Evolutionary conservation across 148 eudicot species (phyloP).

Genomic region (Fagopyrum tataricum): DNA sequence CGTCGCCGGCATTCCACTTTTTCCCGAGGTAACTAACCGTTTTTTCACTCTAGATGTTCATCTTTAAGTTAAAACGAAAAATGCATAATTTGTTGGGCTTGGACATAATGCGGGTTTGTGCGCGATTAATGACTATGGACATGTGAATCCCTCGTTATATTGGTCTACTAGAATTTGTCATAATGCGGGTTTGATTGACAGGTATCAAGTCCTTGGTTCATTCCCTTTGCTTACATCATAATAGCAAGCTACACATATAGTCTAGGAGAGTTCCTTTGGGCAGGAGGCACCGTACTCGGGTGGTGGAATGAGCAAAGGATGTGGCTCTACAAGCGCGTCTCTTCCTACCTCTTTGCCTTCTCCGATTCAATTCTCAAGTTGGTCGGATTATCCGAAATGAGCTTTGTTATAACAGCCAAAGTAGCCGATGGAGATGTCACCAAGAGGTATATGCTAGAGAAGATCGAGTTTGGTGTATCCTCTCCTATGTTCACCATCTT

Average conservation of each 20-base stretch:
- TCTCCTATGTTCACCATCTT: slow-evolving; percentile 58
- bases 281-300: slow-evolving; percentile 48
- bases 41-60: too few relatives aligned
- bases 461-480: slow-evolving; percentile 64
- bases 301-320: slow-evolving; percentile 94
- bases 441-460: slow-evolving; percentile 49
- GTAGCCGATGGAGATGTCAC: slow-evolving; percentile 36
- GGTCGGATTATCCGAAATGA: slow-evolving; percentile 36
- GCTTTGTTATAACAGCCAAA: slow-evolving; percentile 54
- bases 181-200: slow-evolving; percentile 12
- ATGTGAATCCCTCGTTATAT: too few relatives aligned
- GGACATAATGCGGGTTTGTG: too few relatives aligned
- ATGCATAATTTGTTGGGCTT: too few relatives aligned
- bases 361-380: slow-evolving; percentile 33
- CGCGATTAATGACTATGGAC: too few relatives aligned
- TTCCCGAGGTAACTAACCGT: slow-evolving; percentile 57
- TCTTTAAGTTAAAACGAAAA: too few relatives aligned
- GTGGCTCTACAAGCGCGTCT: slow-evolving; percentile 77
- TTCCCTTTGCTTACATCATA: slow-evolving; percentile 51
- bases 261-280: slow-evolving; percentile 43
- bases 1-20: slow-evolving; percentile 43
- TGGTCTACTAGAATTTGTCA: too few relatives aligned
- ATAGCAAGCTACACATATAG: slow-evolving; percentile 29
- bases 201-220: slow-evolving; percentile 63
- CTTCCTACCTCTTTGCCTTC: slow-evolving; percentile 56